Evolutionary conservation across 306 rosid genomes (phyloP).

Genomic region (Begonia masoniana): DNA sequence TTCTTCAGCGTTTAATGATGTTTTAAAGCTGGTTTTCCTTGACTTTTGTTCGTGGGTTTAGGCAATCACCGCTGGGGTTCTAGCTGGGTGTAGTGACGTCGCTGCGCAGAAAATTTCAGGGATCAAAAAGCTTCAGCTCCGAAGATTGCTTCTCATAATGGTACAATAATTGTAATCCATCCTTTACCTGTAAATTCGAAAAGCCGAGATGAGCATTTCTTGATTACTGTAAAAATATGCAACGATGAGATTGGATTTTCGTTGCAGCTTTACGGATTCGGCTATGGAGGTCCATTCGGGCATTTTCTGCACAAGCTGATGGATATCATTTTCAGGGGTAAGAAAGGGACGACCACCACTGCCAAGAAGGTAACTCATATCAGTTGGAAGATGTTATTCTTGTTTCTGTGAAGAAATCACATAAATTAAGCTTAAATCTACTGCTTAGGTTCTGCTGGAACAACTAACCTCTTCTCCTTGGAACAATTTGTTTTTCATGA

Average conservation of each 20-base stretch:
- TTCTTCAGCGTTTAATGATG: neutral
- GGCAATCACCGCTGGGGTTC: constrained; percentile 83
- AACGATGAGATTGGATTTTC: neutral
- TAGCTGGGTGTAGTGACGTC: constrained; percentile 71
- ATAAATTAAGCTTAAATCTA: neutral
- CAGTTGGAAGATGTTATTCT: too few relatives aligned
- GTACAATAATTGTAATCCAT: constrained; percentile 13
- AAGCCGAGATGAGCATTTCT: too few relatives aligned
- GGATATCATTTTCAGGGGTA: constrained; percentile 69
- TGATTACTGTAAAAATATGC: too few relatives aligned
- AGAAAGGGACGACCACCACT: constrained; percentile 58
- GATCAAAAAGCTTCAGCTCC: constrained; percentile 65
- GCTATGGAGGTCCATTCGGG: constrained; percentile 81
- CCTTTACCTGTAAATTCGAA: too few relatives aligned
- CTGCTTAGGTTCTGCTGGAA: constrained; percentile 65
- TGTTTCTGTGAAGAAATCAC: too few relatives aligned
- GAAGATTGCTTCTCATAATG: constrained; percentile 68
- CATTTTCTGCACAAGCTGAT: constrained; percentile 82
- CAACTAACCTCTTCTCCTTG: constrained; percentile 80
- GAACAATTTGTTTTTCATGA: constrained; percentile 76
- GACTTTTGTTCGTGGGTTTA: constrained; percentile 8
- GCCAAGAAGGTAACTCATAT: constrained; percentile 50
- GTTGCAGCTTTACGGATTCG: constrained; percentile 84
- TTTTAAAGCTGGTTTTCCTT: neutral
- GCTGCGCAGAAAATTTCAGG: constrained; percentile 89